A percentile compares a stretch with the other conserved stretches of the same genome.
These are phyloP conservation scores for Stevia rebaudiana DNA, from an alignment of 140 eudicot species.

Conservation along the genomic window DNA sequence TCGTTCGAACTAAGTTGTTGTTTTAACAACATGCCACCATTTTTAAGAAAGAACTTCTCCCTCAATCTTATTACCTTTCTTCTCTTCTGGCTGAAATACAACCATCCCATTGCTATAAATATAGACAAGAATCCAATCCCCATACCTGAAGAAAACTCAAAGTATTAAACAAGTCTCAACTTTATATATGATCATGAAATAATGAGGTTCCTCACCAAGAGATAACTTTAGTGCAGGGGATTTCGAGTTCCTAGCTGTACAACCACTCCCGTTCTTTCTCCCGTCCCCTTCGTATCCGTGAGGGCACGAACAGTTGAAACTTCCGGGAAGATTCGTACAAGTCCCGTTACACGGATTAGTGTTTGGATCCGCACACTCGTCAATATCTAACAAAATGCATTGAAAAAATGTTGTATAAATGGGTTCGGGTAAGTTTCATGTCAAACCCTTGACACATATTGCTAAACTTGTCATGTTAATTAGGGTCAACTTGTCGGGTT, in stretches of 20 bases:
- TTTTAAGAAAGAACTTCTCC: conserved; percentile 29
- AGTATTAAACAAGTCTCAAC: too few species aligned
- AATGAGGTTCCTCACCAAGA: conserved; percentile 20
- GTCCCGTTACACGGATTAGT: conserved; percentile 13
- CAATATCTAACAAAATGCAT: conserved; percentile 31
- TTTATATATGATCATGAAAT: neutral
- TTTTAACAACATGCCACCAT: conserved; percentile 36
- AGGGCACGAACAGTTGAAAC: conserved; percentile 34
- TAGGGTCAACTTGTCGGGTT: too few species aligned
- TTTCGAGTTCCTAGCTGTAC: conserved; percentile 15
- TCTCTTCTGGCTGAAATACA: conserved; percentile 6
- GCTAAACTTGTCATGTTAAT: too few species aligned
- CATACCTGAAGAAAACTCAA: conserved; percentile 10
- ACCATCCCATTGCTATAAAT: conserved; percentile 22
- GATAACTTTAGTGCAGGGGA: conserved; percentile 13
- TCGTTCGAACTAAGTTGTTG: conserved; percentile 23
- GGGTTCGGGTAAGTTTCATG: too few species aligned
- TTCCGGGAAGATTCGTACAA: conserved; percentile 34
- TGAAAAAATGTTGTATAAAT: neutral
- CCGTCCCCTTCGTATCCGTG: conserved; percentile 33
- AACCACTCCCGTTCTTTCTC: conserved; percentile 26
- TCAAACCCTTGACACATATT: too few species aligned
- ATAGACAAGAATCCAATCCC: conserved; percentile 27
- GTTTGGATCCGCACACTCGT: conserved; percentile 31
- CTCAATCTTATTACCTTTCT: conserved; percentile 16